Evolutionary conservation across 768 basidiomycete species (phyloP).

Genomic region (Tylopilus sp.): DNA sequence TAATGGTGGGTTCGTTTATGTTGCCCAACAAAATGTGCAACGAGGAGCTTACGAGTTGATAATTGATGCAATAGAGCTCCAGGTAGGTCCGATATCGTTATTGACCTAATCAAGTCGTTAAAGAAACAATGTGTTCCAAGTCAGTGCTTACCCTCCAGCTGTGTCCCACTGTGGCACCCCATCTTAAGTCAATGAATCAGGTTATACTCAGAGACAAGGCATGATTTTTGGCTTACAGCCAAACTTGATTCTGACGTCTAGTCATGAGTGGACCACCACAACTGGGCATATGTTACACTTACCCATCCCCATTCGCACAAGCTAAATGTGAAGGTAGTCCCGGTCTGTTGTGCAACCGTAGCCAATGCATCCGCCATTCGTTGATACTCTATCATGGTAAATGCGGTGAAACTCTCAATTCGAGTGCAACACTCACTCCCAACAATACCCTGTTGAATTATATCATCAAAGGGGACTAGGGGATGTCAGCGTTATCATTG

Average conservation of each 20-base stretch:
- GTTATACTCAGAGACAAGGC: constrained; percentile 3
- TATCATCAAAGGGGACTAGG: constrained; percentile 52
- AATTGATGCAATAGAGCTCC: constrained; percentile 51
- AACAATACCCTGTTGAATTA: constrained; percentile 50
- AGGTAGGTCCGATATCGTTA: constrained; percentile 35
- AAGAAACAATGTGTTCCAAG: not conserved
- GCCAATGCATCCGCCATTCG: constrained; percentile 59
- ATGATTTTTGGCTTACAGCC: constrained; percentile 48
- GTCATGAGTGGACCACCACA: not conserved
- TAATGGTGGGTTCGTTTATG: constrained; percentile 19
- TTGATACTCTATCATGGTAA: constrained; percentile 42
- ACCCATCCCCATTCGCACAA: constrained; percentile 69
- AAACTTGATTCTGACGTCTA: constrained; percentile 49
- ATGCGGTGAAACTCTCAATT: constrained; percentile 1
- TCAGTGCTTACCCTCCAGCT: constrained; percentile 39
- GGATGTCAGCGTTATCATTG: not conserved
- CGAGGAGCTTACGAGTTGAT: constrained; percentile 44
- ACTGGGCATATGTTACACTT: constrained; percentile 16
- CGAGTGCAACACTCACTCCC: constrained; percentile 39
- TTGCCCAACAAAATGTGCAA: not conserved
- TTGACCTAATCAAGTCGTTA: constrained; percentile 11
- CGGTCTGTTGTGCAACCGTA: constrained; percentile 40
- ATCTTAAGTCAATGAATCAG: constrained; percentile 26
- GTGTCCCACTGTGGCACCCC: constrained; percentile 33
- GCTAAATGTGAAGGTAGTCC: constrained; percentile 55